Percentiles rank a stretch among this genome's conserved stretches.
These are phyloP conservation scores for Pisolithus orientalis DNA, from an alignment of 768 basidiomycete species.

Conservation along the genomic window DNA sequence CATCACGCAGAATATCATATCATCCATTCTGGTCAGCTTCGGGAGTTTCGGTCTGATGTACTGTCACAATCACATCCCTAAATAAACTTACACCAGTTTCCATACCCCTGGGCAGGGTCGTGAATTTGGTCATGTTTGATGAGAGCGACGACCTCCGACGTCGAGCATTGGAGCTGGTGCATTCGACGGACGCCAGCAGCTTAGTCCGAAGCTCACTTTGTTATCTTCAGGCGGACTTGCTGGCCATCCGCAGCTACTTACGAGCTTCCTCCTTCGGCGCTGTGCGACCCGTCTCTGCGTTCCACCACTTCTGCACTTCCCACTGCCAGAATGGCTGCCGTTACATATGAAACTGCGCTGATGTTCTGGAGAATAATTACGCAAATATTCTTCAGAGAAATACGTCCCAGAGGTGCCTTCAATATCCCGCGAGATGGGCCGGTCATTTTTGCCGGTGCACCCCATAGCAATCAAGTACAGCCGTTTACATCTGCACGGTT, in stretches of 20 bases:
- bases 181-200: too few species aligned
- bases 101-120: neutral
- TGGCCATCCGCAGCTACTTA: neutral
- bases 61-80: neutral
- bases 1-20: slow-evolving; percentile 22
- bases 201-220: too few species aligned
- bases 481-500: neutral
- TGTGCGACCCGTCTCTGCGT: slow-evolving; percentile 4
- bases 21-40: neutral
- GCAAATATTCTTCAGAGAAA: slow-evolving; percentile 94
- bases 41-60: neutral
- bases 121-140: slow-evolving; percentile 26
- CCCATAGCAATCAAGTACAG: slow-evolving; percentile 82
- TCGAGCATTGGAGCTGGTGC: too few species aligned
- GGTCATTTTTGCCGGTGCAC: slow-evolving; percentile 88
- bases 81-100: too few species aligned
- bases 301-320: slow-evolving; percentile 1
- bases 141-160: neutral
- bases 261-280: slow-evolving; percentile 3
- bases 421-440: slow-evolving; percentile 89
- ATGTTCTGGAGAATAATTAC: slow-evolving; percentile 82
- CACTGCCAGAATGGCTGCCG: slow-evolving; percentile 14
- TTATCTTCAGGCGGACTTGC: neutral
- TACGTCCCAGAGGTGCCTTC: slow-evolving; percentile 89
- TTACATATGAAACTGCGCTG: slow-evolving; percentile 67